A percentile compares a stretch with the other conserved stretches of the same genome.
Conservation (phyloP, 2,329 filamentous ascomycete species). For the Cryphonectria naterciae region DNA sequence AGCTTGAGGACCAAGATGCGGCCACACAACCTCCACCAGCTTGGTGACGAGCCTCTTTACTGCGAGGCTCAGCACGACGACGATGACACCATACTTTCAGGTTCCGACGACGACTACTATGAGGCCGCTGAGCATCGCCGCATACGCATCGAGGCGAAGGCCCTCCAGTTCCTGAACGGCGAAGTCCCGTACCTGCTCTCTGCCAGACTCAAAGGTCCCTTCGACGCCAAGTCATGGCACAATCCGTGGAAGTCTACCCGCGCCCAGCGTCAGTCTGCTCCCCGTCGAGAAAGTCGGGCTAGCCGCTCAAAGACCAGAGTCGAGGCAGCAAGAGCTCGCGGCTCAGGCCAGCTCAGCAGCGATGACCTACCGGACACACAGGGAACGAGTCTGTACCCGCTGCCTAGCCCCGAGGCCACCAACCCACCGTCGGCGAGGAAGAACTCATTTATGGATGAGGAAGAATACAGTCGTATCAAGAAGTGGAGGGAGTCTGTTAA, state of each 20-base stretch:
- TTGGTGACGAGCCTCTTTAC: slow-evolving; percentile 48
- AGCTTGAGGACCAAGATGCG: slow-evolving; percentile 20
- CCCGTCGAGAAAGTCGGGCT: slow-evolving; percentile 23
- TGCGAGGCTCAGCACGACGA: slow-evolving; percentile 50
- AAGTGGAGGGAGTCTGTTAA: slow-evolving; percentile 29
- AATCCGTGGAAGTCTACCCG: slow-evolving; percentile 54
- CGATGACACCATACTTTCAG: slow-evolving; percentile 54
- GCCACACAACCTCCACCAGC: slow-evolving; percentile 7
- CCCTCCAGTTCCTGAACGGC: slow-evolving; percentile 61
- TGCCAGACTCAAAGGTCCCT: slow-evolving; percentile 64
- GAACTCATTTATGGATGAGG: slow-evolving; percentile 31
- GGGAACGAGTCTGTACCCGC: slow-evolving; percentile 26
- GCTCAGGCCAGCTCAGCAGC: background rate
- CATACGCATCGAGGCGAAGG: slow-evolving; percentile 62
- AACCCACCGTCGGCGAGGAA: slow-evolving; percentile 32
- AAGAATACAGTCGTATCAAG: slow-evolving; percentile 22
- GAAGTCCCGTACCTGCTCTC: slow-evolving; percentile 61
- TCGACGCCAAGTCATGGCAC: slow-evolving; percentile 53
- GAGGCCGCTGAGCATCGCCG: slow-evolving; percentile 50
- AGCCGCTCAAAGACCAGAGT: slow-evolving; percentile 32
- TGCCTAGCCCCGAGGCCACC: slow-evolving; percentile 36
- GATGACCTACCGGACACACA: slow-evolving; percentile 22
- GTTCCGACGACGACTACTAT: slow-evolving; percentile 63
- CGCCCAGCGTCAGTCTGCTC: slow-evolving; percentile 22
- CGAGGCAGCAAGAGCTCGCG: background rate